Conservation (phyloP, 1,139 yeast species). For the Blastobotrys capitulatus region DNA sequence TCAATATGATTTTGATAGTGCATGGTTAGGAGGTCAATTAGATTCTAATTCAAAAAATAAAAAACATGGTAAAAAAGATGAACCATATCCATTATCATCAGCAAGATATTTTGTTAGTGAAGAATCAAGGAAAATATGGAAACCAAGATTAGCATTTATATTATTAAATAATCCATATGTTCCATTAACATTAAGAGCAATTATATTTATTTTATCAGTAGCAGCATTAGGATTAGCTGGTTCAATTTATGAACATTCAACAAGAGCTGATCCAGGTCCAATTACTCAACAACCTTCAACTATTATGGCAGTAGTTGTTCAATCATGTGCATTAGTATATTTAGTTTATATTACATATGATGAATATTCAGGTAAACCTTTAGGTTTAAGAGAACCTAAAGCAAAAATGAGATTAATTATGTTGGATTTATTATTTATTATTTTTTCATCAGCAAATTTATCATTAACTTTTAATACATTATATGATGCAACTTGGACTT, state of each 20-base stretch:
- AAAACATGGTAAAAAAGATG: conserved; percentile 8
- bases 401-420: conserved; percentile 73
- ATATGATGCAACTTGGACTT: conserved; percentile 79
- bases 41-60: not conserved
- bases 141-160: conserved; percentile 53
- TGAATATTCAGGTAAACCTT: conserved; percentile 86
- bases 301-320: conserved; percentile 85
- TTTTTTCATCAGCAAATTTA: conserved; percentile 87
- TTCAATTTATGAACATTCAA: conserved; percentile 25
- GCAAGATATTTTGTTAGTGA: conserved; percentile 27
- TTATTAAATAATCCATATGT: conserved; percentile 72
- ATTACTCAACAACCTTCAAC: conserved; percentile 82
- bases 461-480: conserved; percentile 81
- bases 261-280: conserved; percentile 36
- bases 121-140: conserved; percentile 46
- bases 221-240: conserved; percentile 28
- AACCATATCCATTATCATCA: conserved; percentile 18
- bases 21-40: conserved; percentile 20
- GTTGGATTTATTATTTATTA: conserved; percentile 79
- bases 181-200: conserved; percentile 68
- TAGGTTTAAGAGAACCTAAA: conserved; percentile 79
- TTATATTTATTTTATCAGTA: conserved; percentile 46
- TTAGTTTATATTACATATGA: conserved; percentile 79
- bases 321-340: conserved; percentile 71
- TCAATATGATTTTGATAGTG: conserved; percentile 19